Conservation (phyloP, 2,329 filamentous ascomycete species). For the Sporothrix luriei region DNA sequence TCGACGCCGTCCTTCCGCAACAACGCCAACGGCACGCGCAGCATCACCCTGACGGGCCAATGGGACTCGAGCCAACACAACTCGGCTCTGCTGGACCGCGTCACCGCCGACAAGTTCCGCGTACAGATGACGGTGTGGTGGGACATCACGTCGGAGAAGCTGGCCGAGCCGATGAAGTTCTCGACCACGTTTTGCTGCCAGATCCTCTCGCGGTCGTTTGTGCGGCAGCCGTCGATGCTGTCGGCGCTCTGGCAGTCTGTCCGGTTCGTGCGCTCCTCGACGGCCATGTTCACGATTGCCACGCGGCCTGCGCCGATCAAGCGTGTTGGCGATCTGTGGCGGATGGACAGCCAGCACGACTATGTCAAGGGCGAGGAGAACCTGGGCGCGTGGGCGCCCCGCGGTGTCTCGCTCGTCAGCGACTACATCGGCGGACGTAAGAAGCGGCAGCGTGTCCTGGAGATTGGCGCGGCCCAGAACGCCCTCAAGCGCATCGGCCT, state of each 20-base stretch:
- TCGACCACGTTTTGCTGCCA: slow-evolving; percentile 78
- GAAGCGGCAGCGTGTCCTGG: slow-evolving; percentile 71
- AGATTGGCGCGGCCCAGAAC: slow-evolving; percentile 75
- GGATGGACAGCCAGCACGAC: slow-evolving; percentile 91
- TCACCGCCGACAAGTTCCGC: slow-evolving; percentile 88
- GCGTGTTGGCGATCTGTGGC: slow-evolving; percentile 88
- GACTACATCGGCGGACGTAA: slow-evolving; percentile 80
- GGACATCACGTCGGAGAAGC: slow-evolving; percentile 76
- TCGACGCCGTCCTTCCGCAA: slow-evolving; percentile 77
- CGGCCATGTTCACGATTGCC: slow-evolving; percentile 81
- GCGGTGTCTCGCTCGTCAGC: slow-evolving; percentile 85
- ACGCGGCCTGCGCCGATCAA: slow-evolving; percentile 90
- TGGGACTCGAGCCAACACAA: slow-evolving; percentile 96
- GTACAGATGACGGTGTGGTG: slow-evolving; percentile 86
- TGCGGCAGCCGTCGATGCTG: slow-evolving; percentile 84
- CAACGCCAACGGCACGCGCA: slow-evolving; percentile 87
- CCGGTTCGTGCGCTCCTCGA: slow-evolving; percentile 82
- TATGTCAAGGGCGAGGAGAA: slow-evolving; percentile 96
- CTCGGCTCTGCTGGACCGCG: slow-evolving; percentile 89
- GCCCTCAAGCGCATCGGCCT: slow-evolving; percentile 63
- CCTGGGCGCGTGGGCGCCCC: slow-evolving; percentile 79
- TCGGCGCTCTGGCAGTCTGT: slow-evolving; percentile 83
- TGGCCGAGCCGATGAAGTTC: slow-evolving; percentile 88
- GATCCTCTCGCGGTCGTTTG: slow-evolving; percentile 79
- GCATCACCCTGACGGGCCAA: slow-evolving; percentile 82